Percentiles rank a stretch among this genome's conserved stretches.
These are phyloP conservation scores for Akanthomyces dipterigenus DNA, from an alignment of 2,329 filamentous ascomycete genomes.

Conservation along the genomic window DNA sequence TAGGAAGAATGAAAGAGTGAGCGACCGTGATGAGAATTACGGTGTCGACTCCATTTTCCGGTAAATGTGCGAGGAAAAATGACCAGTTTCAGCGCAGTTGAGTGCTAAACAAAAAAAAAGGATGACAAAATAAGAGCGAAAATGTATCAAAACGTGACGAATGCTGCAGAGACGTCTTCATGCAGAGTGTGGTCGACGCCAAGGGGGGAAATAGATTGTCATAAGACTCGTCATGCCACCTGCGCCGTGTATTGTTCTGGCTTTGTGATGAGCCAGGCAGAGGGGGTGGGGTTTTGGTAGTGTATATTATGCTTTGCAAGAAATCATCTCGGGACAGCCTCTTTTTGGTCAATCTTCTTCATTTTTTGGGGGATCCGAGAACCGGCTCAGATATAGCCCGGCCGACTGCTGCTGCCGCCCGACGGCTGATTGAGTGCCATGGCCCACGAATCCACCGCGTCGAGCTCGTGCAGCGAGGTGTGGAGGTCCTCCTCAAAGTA, in stretches of 20 bases:
- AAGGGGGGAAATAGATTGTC: not conserved
- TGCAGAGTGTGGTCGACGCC: not conserved
- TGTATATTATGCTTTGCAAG: not conserved
- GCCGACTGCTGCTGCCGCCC: not conserved
- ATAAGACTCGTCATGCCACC: not conserved
- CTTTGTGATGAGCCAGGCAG: not conserved
- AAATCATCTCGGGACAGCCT: not conserved
- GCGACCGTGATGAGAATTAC: not conserved
- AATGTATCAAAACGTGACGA: not conserved
- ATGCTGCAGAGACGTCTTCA: not conserved
- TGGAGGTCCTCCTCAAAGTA: slow-evolving; percentile 41
- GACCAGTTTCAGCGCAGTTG: not conserved
- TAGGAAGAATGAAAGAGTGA: not conserved
- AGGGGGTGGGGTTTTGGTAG: not conserved
- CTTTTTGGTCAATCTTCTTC: no score
- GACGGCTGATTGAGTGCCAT: slow-evolving; percentile 15
- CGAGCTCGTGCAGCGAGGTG: slow-evolving; percentile 30
- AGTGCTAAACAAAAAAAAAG: not conserved
- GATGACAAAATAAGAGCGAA: not conserved
- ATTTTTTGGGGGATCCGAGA: not conserved
- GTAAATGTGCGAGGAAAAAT: not conserved
- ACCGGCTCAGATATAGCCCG: slow-evolving; percentile 1
- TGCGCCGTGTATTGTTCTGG: not conserved
- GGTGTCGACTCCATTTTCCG: not conserved
- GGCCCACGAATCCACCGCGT: slow-evolving; percentile 31